Evolutionary conservation across 2,329 filamentous ascomycete genomes (phyloP).

Genomic region (Diaporthe sp.): DNA sequence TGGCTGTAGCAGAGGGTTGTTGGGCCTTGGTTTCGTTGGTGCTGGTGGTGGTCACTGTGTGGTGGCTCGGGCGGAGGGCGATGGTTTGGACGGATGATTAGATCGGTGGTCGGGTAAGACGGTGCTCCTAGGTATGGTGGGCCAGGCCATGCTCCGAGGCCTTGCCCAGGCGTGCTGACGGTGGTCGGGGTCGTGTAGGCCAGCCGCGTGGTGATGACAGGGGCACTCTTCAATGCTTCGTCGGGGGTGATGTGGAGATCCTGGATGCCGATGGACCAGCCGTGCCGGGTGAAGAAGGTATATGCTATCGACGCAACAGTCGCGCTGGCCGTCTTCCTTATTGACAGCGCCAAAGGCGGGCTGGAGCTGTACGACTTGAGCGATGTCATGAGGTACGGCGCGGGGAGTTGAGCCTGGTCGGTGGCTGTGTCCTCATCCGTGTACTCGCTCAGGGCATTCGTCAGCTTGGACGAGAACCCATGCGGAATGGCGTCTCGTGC

Average conservation of each 20-base stretch:
- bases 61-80: not conserved
- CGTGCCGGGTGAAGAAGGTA: conserved; percentile 79
- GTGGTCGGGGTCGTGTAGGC: conserved; percentile 51
- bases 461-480: conserved; percentile 12
- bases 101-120: not conserved
- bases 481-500: not conserved
- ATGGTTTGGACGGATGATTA: not conserved
- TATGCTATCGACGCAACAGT: conserved; percentile 90
- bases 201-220: conserved; percentile 51
- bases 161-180: not conserved
- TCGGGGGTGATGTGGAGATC: conserved; percentile 73
- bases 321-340: conserved; percentile 72
- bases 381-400: conserved; percentile 76
- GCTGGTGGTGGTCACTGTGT: not conserved
- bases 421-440: not conserved
- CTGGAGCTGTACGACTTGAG: conserved; percentile 83
- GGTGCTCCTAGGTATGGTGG: conserved; percentile 23
- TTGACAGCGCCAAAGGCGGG: conserved; percentile 83
- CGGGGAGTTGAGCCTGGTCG: conserved; percentile 33
- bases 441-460: conserved; percentile 12
- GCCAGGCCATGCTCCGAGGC: not conserved
- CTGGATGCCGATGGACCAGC: conserved; percentile 93
- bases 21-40: conserved; percentile 54
- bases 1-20: conserved; percentile 77
- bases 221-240: conserved; percentile 25